A percentile compares a stretch with the other conserved stretches of the same genome.
Conservation (phyloP, 1,139 yeast species). For the Debaryomycetaceae sp. region DNA sequence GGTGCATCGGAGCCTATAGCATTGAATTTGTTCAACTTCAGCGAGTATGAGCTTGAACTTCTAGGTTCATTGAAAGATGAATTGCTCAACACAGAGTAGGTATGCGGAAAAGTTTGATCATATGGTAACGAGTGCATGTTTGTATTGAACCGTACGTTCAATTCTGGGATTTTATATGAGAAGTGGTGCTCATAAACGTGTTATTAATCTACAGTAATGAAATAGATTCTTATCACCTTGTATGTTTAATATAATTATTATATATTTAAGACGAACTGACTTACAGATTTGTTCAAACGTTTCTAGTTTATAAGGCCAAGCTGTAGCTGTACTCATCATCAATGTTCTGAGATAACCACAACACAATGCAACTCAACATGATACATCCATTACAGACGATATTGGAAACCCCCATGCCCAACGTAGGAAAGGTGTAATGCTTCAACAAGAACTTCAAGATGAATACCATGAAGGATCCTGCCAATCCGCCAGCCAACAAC, state of each 20-base stretch:
- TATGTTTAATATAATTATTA: not conserved
- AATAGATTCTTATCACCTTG: not conserved
- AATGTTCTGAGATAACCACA: conserved; percentile 92
- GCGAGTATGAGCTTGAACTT: conserved; percentile 50
- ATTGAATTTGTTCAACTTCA: conserved; percentile 51
- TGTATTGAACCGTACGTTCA: not conserved
- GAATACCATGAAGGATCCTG: conserved; percentile 86
- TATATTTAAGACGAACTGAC: not conserved
- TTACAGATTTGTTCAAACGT: not conserved
- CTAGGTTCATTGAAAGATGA: conserved; percentile 44
- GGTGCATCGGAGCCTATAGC: conserved; percentile 39
- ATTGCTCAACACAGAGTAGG: conserved; percentile 15
- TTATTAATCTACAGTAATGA: not conserved
- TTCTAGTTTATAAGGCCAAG: conserved; percentile 54
- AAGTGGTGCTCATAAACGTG: not conserved
- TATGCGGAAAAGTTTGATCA: not conserved
- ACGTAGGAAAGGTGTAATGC: conserved; percentile 77
- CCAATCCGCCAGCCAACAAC: conserved; percentile 87
- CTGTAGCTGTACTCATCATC: conserved; percentile 96
- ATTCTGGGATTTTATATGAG: not conserved
- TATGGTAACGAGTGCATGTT: not conserved
- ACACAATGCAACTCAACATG: conserved; percentile 80
- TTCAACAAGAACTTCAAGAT: conserved; percentile 81
- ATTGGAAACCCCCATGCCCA: conserved; percentile 92
- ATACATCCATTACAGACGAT: conserved; percentile 76